Conservation (phyloP, 345 rosid genomes). For the Ceriops decandra region DNA sequence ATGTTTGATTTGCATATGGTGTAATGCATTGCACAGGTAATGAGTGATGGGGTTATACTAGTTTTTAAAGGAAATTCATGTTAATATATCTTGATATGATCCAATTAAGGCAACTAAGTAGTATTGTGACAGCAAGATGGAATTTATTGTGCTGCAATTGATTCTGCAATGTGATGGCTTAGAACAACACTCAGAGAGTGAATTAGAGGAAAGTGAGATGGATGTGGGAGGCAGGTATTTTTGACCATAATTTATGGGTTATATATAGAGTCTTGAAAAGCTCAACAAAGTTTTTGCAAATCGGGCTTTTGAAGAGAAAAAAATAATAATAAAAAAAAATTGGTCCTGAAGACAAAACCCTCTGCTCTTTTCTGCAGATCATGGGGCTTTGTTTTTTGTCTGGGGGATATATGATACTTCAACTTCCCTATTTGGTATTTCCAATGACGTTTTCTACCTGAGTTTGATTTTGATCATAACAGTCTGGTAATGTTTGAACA, state of each 20-base stretch:
- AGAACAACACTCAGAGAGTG: too few relatives aligned
- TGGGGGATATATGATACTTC: neutral
- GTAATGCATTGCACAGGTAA: too few relatives aligned
- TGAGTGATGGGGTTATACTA: too few relatives aligned
- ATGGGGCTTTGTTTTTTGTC: neutral
- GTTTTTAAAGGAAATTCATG: too few relatives aligned
- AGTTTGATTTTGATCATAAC: too few relatives aligned
- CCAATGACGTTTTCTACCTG: neutral
- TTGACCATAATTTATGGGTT: too few relatives aligned
- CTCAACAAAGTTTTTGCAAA: neutral
- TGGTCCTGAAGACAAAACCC: neutral
- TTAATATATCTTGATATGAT: too few relatives aligned
- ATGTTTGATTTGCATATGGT: too few relatives aligned
- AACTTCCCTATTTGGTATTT: neutral
- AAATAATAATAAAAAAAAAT: neutral
- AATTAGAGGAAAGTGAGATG: neutral
- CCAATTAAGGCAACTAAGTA: too few relatives aligned
- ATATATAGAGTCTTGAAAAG: neutral
- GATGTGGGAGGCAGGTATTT: neutral
- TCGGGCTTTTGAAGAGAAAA: neutral
- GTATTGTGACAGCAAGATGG: too few relatives aligned
- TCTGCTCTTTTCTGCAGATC: neutral
- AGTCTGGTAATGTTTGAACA: conserved; percentile 28
- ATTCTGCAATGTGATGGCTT: too few relatives aligned
- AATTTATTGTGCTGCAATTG: too few relatives aligned